These are phyloP conservation scores for Diaporthe velutina DNA, from an alignment of 2,329 filamentous ascomycete species.

Conservation along the genomic window DNA sequence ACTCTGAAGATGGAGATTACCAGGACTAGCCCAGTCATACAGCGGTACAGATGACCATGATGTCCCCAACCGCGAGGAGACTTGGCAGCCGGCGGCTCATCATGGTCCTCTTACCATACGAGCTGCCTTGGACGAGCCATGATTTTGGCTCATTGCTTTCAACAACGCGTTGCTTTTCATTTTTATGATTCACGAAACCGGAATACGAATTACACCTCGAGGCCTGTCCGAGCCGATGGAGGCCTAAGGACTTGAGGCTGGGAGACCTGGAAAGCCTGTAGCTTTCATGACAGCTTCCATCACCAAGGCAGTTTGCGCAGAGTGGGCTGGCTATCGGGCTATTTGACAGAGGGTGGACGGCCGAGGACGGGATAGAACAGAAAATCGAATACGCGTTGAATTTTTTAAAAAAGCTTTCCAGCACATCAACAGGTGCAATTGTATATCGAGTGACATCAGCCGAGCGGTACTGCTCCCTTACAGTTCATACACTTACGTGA, in stretches of 20 bases:
- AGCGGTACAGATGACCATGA: neutral
- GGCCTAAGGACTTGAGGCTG: neutral
- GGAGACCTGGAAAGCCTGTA: neutral
- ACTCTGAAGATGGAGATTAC: neutral
- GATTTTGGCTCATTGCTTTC: neutral
- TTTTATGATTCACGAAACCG: neutral
- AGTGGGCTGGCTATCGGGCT: neutral
- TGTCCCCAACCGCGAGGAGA: neutral
- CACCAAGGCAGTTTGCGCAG: too few relatives aligned
- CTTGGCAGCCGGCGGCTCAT: neutral
- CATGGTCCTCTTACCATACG: neutral
- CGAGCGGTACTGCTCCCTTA: neutral
- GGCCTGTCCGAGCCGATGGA: neutral
- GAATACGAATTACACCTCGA: neutral
- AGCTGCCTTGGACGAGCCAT: neutral
- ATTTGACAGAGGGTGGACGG: neutral
- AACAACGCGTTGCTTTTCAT: neutral
- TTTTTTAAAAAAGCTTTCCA: neutral
- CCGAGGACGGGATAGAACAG: neutral
- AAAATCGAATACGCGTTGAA: neutral
- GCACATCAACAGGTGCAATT: neutral
- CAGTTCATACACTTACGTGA: too few relatives aligned
- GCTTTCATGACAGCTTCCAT: too few relatives aligned
- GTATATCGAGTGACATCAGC: neutral
- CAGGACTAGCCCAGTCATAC: neutral